Conservation (phyloP, 352 stramenopile genomes). For the Pythium scleroteichum region DNA sequence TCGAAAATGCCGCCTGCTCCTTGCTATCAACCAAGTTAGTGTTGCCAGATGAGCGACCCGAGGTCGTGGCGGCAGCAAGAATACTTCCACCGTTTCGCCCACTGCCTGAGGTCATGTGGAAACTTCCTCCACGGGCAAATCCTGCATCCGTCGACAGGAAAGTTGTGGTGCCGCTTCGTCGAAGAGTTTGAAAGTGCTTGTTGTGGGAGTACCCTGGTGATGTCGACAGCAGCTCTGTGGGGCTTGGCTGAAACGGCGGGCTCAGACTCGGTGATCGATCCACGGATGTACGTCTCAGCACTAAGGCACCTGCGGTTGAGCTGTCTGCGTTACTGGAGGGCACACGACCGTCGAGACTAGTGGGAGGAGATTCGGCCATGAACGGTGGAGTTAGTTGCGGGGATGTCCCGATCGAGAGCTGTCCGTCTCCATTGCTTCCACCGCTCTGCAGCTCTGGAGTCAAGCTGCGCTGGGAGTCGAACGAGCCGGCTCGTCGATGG, state of each 20-base stretch:
- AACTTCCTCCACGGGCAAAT: conserved; percentile 33
- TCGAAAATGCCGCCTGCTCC: conserved; percentile 49
- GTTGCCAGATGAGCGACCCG: neutral
- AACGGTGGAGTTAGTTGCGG: conserved; percentile 42
- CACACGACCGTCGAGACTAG: neutral
- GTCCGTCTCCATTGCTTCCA: conserved; percentile 3
- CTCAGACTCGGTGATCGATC: conserved; percentile 29
- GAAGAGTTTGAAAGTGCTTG: conserved; percentile 53
- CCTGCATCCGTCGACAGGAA: conserved; percentile 62
- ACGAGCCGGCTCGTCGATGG: conserved; percentile 8
- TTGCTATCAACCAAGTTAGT: conserved; percentile 21
- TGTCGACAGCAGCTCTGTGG: conserved; percentile 65
- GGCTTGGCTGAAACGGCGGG: conserved; percentile 69
- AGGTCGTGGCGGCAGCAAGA: neutral
- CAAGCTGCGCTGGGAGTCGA: conserved; percentile 19
- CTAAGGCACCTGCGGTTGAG: conserved; percentile 26
- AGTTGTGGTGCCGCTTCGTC: conserved; percentile 46
- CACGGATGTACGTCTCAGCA: conserved; percentile 18
- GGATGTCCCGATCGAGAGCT: conserved; percentile 20
- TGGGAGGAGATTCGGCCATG: conserved; percentile 18
- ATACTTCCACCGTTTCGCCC: conserved; percentile 29
- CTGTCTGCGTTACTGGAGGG: neutral
- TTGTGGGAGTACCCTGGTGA: conserved; percentile 75
- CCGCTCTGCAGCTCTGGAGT: conserved; percentile 13
- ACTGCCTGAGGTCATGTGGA: conserved; percentile 11